These are phyloP conservation scores for Kodamaea jinghongensis DNA, from an alignment of 805 yeast genomes.

Conservation along the genomic window DNA sequence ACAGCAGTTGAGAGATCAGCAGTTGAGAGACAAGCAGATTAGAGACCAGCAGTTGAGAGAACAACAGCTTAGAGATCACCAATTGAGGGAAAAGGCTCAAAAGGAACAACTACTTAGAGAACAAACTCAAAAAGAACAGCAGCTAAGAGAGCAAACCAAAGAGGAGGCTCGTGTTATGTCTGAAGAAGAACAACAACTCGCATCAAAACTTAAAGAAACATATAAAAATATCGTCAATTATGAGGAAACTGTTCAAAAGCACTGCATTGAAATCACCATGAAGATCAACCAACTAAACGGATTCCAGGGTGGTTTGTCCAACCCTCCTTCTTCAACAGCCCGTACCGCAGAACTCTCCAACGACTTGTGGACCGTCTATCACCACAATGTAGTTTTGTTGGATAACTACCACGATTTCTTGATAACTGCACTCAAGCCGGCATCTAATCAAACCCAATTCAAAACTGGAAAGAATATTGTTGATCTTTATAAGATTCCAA, in stretches of 20 bases:
- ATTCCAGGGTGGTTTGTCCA: background rate
- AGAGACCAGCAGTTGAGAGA: slow-evolving; percentile 3
- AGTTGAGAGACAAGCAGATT: too few relatives aligned
- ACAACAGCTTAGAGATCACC: slow-evolving; percentile 2
- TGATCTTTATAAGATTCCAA: slow-evolving; percentile 71
- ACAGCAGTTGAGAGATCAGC: background rate
- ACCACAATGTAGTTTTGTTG: slow-evolving; percentile 59
- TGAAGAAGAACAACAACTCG: slow-evolving; percentile 63
- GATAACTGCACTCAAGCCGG: slow-evolving; percentile 66
- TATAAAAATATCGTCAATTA: slow-evolving; percentile 65
- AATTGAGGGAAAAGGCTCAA: background rate
- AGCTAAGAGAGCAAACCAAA: slow-evolving; percentile 1
- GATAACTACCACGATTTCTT: slow-evolving; percentile 73
- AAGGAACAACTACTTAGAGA: background rate
- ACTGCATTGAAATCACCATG: slow-evolving; percentile 58
- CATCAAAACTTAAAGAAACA: slow-evolving; percentile 70
- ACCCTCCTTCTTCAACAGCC: slow-evolving; percentile 17
- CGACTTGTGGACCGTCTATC: slow-evolving; percentile 70
- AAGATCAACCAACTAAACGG: slow-evolving; percentile 39
- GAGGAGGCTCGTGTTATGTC: slow-evolving; percentile 35
- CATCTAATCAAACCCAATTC: slow-evolving; percentile 47
- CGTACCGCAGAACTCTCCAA: slow-evolving; percentile 50
- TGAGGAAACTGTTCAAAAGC: slow-evolving; percentile 68
- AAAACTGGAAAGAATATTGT: slow-evolving; percentile 77
- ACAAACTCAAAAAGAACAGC: background rate